A percentile compares a stretch with the other conserved stretches of the same genome.
phyloP scores from a whole-genome alignment of 2,329 filamentous ascomycete genomes.

The Apiospora rasikravindrae region DNA sequence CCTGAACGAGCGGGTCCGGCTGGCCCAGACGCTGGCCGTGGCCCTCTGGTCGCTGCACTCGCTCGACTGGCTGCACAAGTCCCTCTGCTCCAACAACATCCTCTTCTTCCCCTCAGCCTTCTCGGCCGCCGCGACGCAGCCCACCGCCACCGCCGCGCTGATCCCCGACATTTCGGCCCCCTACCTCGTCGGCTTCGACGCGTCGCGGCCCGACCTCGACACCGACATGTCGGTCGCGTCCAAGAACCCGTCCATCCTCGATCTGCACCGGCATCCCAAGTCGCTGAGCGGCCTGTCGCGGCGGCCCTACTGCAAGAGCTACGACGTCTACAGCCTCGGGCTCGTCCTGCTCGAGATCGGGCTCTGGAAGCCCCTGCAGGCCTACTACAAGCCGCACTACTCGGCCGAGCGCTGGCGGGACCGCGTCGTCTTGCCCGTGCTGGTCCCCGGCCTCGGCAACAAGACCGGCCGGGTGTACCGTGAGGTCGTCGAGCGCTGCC shows the following conservation, averaged over 20 bases:
- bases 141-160: slow-evolving; percentile 31
- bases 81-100: slow-evolving; percentile 46
- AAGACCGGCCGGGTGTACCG: slow-evolving; percentile 48
- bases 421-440: slow-evolving; percentile 44
- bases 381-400: slow-evolving; percentile 48
- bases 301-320: slow-evolving; percentile 44
- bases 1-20: slow-evolving; percentile 47
- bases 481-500: slow-evolving; percentile 48
- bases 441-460: slow-evolving; percentile 47
- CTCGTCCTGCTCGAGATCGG: slow-evolving; percentile 57
- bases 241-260: slow-evolving; percentile 47
- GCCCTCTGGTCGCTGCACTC: slow-evolving; percentile 57
- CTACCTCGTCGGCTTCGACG: slow-evolving; percentile 48
- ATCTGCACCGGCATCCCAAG: slow-evolving; percentile 54
- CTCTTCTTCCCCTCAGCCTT: slow-evolving; percentile 50
- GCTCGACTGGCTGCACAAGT: slow-evolving; percentile 58
- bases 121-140: slow-evolving; percentile 33
- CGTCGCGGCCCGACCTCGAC: slow-evolving; percentile 43
- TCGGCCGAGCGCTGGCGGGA: slow-evolving; percentile 49
- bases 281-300: slow-evolving; percentile 44
- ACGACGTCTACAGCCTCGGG: slow-evolving; percentile 54
- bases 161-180: slow-evolving; percentile 46
- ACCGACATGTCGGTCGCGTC: slow-evolving; percentile 45
- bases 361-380: slow-evolving; percentile 50
- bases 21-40: slow-evolving; percentile 49